phyloP scores from a whole-genome alignment of 2,329 filamentous ascomycete species.

The Claviceps capensis region DNA sequence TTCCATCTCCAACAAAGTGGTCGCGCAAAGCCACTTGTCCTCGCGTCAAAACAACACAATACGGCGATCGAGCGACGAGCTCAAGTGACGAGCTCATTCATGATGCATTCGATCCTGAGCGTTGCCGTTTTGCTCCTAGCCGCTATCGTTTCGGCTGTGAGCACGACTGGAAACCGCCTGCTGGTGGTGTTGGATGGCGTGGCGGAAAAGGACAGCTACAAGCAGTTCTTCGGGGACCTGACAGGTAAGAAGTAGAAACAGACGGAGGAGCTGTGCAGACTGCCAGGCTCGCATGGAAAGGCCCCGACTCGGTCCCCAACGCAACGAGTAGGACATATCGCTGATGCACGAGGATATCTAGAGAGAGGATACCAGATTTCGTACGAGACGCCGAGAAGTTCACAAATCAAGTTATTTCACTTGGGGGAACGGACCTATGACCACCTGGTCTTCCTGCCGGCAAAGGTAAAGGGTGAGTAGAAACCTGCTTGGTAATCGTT shows the following conservation, averaged over 20 bases:
- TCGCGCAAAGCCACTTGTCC: background rate
- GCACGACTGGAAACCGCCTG: constrained; percentile 65
- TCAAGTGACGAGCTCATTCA: constrained; percentile 1
- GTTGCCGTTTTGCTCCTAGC: constrained; percentile 54
- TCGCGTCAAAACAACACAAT: background rate
- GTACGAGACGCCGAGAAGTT: constrained; percentile 73
- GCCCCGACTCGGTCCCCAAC: background rate
- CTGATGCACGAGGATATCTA: constrained; percentile 25
- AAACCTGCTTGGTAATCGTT: background rate
- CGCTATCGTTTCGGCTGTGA: constrained; percentile 59
- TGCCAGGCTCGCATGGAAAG: background rate
- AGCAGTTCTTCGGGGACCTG: constrained; percentile 64
- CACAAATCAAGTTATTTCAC: constrained; percentile 63
- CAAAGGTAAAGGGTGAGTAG: constrained; percentile 69
- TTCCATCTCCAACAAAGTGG: background rate
- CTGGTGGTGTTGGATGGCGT: constrained; percentile 78
- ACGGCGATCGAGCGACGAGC: background rate
- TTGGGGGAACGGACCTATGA: constrained; percentile 83
- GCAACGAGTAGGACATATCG: background rate
- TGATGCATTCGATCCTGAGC: constrained; percentile 63
- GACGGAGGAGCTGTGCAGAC: background rate
- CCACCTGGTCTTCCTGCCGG: constrained; percentile 78
- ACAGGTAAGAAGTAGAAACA: constrained; percentile 35
- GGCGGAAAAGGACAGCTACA: constrained; percentile 69
- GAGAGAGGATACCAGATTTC: constrained; percentile 70